phyloP scores from a whole-genome alignment of 441 rosid species.

The Pelargonium cotyledonis region DNA sequence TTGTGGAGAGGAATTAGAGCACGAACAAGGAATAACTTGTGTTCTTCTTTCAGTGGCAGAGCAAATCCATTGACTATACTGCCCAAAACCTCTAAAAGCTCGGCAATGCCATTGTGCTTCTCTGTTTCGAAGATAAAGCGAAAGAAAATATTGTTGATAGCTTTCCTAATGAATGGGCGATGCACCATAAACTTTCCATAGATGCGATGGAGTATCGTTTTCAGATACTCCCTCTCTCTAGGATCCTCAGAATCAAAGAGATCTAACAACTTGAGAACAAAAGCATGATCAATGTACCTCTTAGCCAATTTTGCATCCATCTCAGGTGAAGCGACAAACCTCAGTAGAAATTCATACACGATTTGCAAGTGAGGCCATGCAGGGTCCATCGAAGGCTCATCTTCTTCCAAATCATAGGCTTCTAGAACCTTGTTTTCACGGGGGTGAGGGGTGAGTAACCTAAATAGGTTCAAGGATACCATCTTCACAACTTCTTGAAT shows the following conservation, averaged over 20 bases:
- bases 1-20: slow-evolving; percentile 64
- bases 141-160: slow-evolving; percentile 73
- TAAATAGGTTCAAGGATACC: slow-evolving; percentile 54
- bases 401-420: slow-evolving; percentile 55
- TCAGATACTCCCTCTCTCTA: slow-evolving; percentile 54
- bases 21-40: slow-evolving; percentile 66
- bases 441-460: slow-evolving; percentile 48
- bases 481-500: slow-evolving; percentile 54
- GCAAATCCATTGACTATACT: slow-evolving; percentile 76
- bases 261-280: slow-evolving; percentile 65
- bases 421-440: slow-evolving; percentile 55
- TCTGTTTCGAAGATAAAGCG: slow-evolving; percentile 78
- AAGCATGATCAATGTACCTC: slow-evolving; percentile 59
- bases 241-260: slow-evolving; percentile 37
- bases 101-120: slow-evolving; percentile 85
- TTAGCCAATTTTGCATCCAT: slow-evolving; percentile 68
- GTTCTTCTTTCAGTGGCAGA: slow-evolving; percentile 66
- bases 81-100: slow-evolving; percentile 69
- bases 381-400: slow-evolving; percentile 68
- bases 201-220: too few species aligned
- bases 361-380: slow-evolving; percentile 75
- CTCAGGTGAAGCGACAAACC: slow-evolving; percentile 67
- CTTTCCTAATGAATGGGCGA: slow-evolving; percentile 81
- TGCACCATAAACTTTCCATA: slow-evolving; percentile 42
- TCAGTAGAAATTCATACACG: slow-evolving; percentile 60